Evolutionary conservation across 768 basidiomycete genomes (phyloP).

Genomic region (Macrolepiota albuminosa): DNA sequence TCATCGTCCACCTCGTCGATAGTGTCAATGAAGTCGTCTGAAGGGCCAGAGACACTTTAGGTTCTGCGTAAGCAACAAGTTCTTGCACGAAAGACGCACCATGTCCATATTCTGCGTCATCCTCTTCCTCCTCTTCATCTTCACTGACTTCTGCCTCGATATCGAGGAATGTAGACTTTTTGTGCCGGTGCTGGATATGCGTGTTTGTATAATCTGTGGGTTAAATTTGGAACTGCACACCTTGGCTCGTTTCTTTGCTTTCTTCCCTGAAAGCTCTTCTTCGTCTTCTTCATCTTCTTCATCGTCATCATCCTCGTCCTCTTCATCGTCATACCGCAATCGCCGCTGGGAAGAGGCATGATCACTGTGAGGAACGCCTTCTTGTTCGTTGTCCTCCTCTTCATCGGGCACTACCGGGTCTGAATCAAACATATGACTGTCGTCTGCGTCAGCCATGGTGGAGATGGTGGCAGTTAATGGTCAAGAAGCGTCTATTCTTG

Average conservation of each 20-base stretch:
- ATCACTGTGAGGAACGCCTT: slow-evolving; percentile 31
- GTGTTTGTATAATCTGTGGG: slow-evolving; percentile 4
- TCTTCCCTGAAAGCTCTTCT: slow-evolving; percentile 44
- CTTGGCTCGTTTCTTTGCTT: slow-evolving; percentile 59
- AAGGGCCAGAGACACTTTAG: slow-evolving; percentile 1
- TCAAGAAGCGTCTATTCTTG: slow-evolving; percentile 13
- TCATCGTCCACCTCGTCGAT: slow-evolving; percentile 65
- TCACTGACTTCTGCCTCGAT: slow-evolving; percentile 95
- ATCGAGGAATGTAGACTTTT: slow-evolving; percentile 80
- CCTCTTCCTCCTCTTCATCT: slow-evolving; percentile 94
- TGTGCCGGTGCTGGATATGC: slow-evolving; percentile 53
- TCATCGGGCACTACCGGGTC: slow-evolving; percentile 37
- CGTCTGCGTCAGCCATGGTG: slow-evolving; percentile 40
- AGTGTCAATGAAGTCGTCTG: slow-evolving; percentile 72
- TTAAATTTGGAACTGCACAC: slow-evolving; percentile 27
- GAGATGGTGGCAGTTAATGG: slow-evolving; percentile 2
- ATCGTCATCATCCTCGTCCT: slow-evolving; percentile 36
- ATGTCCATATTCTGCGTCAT: slow-evolving; percentile 63
- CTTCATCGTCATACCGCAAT: slow-evolving; percentile 26
- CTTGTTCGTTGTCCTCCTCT: slow-evolving; percentile 35
- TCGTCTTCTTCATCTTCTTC: slow-evolving; percentile 58
- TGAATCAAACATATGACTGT: slow-evolving; percentile 26
- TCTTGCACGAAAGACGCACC: slow-evolving; percentile 27
- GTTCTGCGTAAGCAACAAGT: background rate
- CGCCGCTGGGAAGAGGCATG: slow-evolving; percentile 30